phyloP scores from a whole-genome alignment of 139 green algal species.

The Mesotaenium endlicherianum region DNA sequence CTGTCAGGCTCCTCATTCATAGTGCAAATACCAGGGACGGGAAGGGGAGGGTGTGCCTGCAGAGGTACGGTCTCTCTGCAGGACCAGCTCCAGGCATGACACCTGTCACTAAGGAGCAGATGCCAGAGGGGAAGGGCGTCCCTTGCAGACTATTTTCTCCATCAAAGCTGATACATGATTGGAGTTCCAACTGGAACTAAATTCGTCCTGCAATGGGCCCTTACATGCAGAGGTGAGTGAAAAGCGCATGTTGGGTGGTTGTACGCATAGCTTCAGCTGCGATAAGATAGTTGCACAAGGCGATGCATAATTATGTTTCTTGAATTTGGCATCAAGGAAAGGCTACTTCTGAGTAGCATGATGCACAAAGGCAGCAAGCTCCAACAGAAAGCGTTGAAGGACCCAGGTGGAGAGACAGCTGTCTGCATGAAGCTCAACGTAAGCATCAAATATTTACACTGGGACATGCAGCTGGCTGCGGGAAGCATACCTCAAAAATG shows the following conservation, averaged over 20 bases:
- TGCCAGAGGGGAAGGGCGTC: neutral
- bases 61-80: neutral
- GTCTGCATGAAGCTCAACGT: neutral
- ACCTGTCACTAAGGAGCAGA: neutral
- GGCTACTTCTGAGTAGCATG: too few relatives aligned
- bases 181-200: too few relatives aligned
- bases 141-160: neutral
- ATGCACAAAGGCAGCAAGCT: neutral
- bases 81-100: neutral
- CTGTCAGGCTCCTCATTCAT: too few relatives aligned
- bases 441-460: neutral
- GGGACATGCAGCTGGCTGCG: neutral
- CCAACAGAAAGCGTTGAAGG: neutral
- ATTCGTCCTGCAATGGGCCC: too few relatives aligned
- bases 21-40: neutral
- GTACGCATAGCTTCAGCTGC: too few relatives aligned
- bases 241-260: too few relatives aligned
- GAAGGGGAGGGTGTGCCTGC: neutral
- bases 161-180: too few relatives aligned
- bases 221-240: too few relatives aligned
- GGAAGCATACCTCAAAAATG: constrained; percentile 38
- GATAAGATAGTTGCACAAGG: too few relatives aligned
- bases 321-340: too few relatives aligned
- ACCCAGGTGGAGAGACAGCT: neutral
- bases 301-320: too few relatives aligned